A percentile compares a stretch with the other conserved stretches of the same genome.
These are phyloP conservation scores for Podospora pseudocomata DNA, from an alignment of 495 filamentous ascomycete genomes.

Conservation along the genomic window DNA sequence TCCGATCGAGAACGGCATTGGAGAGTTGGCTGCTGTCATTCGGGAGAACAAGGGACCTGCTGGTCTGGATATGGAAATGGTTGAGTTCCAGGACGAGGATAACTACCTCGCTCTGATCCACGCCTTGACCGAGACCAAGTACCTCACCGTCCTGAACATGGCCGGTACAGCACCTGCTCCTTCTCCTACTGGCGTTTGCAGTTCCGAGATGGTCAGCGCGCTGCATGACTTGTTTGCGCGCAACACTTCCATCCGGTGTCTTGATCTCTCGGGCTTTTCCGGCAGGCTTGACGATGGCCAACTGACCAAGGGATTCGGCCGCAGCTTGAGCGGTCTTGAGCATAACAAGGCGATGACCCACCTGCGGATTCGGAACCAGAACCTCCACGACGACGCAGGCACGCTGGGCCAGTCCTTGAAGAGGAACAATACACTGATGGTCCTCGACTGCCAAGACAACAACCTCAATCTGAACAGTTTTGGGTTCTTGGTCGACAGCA, in stretches of 20 bases:
- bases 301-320: slow-evolving; percentile 76
- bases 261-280: slow-evolving; percentile 88
- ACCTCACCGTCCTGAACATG: slow-evolving; percentile 77
- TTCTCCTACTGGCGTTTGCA: slow-evolving; percentile 50
- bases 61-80: slow-evolving; percentile 74
- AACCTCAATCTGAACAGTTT: slow-evolving; percentile 39
- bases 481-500: slow-evolving; percentile 30
- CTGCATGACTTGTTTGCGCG: slow-evolving; percentile 71
- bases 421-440: slow-evolving; percentile 23
- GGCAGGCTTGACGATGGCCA: slow-evolving; percentile 82
- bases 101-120: slow-evolving; percentile 70
- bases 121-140: slow-evolving; percentile 68
- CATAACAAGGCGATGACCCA: slow-evolving; percentile 71
- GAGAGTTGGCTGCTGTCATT: slow-evolving; percentile 66
- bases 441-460: slow-evolving; percentile 43
- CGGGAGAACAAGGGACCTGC: slow-evolving; percentile 60
- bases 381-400: slow-evolving; percentile 44
- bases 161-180: slow-evolving; percentile 82
- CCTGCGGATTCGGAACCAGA: slow-evolving; percentile 66
- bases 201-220: slow-evolving; percentile 67
- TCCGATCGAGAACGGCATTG: slow-evolving; percentile 67
- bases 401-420: slow-evolving; percentile 49
- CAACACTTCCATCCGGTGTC: slow-evolving; percentile 69
- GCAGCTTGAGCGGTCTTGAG: slow-evolving; percentile 71
- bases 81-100: slow-evolving; percentile 74